A percentile compares a stretch with the other conserved stretches of the same genome.
Conservation (phyloP, 2,329 filamentous ascomycete species). For the Fusarium nurragi region DNA sequence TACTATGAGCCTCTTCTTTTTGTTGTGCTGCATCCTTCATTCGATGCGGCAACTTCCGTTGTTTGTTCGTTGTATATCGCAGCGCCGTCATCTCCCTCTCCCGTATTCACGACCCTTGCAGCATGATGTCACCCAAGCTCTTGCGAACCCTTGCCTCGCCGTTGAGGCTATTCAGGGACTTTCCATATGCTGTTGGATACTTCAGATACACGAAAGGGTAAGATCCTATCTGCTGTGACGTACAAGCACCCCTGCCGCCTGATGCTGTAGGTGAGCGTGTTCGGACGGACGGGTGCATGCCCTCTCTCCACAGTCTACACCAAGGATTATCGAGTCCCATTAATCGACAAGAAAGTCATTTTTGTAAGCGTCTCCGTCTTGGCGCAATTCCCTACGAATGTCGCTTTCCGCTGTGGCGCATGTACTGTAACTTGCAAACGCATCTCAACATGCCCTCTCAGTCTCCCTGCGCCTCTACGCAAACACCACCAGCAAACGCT, state of each 20-base stretch:
- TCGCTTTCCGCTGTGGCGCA: slow-evolving; percentile 11
- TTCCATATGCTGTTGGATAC: background rate
- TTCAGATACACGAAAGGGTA: background rate
- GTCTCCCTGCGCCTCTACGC: background rate
- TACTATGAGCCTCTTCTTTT: background rate
- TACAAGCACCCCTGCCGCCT: background rate
- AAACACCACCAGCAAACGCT: background rate
- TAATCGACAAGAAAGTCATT: slow-evolving; percentile 1
- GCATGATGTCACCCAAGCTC: slow-evolving; percentile 34
- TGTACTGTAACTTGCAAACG: slow-evolving; percentile 11
- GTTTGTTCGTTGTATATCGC: background rate
- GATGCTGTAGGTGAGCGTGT: background rate
- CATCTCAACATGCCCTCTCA: background rate
- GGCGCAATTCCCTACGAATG: background rate
- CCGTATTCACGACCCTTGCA: slow-evolving; percentile 2
- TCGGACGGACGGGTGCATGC: slow-evolving; percentile 2
- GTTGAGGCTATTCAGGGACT: slow-evolving; percentile 22
- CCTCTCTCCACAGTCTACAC: background rate
- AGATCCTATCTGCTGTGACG: background rate
- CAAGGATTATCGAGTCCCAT: background rate
- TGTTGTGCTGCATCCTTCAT: background rate
- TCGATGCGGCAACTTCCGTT: background rate
- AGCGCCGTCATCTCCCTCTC: slow-evolving; percentile 5
- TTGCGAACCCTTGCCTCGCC: slow-evolving; percentile 2
- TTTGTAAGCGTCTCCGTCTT: slow-evolving; percentile 10